phyloP scores from a whole-genome alignment of 441 rosid species.

The Populus trichocarpa region DNA sequence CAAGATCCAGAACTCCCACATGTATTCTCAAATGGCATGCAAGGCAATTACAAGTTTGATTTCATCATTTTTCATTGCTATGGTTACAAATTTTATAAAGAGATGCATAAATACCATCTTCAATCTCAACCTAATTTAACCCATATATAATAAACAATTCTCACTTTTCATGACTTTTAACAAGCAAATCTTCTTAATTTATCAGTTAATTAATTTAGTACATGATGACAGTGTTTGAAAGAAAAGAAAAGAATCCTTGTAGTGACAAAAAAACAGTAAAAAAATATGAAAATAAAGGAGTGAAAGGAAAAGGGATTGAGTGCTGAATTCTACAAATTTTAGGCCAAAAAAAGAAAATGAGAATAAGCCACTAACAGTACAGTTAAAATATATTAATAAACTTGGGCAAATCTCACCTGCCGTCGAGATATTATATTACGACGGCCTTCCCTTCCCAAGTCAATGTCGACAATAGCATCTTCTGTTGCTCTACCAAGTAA shows the following conservation, averaged over 20 bases:
- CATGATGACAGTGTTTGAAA: not conserved
- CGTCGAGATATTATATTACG: slow-evolving; percentile 83
- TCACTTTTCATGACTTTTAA: not conserved
- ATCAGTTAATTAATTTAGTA: not conserved
- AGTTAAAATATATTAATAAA: not conserved
- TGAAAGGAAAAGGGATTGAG: no score
- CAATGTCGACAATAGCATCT: slow-evolving; percentile 80
- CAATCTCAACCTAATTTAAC: not conserved
- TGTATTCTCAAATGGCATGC: not conserved
- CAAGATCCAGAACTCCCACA: not conserved
- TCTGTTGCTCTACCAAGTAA: slow-evolving; percentile 86
- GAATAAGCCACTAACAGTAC: not conserved
- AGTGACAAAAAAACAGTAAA: not conserved
- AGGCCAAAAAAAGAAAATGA: not conserved
- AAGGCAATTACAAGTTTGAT: not conserved
- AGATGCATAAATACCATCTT: not conserved
- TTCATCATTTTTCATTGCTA: not conserved
- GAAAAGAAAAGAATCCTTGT: not conserved
- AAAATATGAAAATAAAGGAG: not conserved
- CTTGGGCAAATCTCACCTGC: slow-evolving; percentile 47
- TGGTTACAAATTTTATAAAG: not conserved
- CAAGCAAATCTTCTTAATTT: not conserved
- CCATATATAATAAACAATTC: not conserved
- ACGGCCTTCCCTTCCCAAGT: slow-evolving; percentile 72
- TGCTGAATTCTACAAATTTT: not conserved